Conservation (phyloP, 768 basidiomycete species). For the Boletus barrowsii region DNA sequence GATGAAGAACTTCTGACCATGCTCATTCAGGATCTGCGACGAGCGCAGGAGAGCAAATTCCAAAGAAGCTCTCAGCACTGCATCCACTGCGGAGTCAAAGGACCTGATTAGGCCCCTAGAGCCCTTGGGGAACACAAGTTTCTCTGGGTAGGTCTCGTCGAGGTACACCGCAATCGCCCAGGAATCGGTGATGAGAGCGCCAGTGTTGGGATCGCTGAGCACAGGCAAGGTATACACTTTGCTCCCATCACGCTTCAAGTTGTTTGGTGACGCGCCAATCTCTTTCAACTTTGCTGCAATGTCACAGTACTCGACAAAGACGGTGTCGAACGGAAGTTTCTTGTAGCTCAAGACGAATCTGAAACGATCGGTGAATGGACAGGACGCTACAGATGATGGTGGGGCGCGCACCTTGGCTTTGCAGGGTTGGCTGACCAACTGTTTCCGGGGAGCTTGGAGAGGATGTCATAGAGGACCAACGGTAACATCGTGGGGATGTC, state of each 20-base stretch:
- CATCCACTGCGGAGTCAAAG: slow-evolving; percentile 8
- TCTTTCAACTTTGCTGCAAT: slow-evolving; percentile 24
- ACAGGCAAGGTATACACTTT: slow-evolving; percentile 32
- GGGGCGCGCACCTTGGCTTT: slow-evolving; percentile 32
- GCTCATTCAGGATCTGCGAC: slow-evolving; percentile 29
- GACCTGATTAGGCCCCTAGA: slow-evolving; percentile 22
- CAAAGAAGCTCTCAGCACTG: neutral
- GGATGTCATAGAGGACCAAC: slow-evolving; percentile 37
- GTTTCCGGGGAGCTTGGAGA: slow-evolving; percentile 29
- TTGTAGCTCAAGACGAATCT: slow-evolving; percentile 34
- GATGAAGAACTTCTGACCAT: slow-evolving; percentile 38
- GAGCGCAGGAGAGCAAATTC: slow-evolving; percentile 21
- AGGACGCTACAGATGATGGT: neutral
- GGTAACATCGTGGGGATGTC: slow-evolving; percentile 19
- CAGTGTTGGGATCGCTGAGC: slow-evolving; percentile 32
- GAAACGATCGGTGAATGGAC: neutral
- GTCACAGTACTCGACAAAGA: slow-evolving; percentile 35
- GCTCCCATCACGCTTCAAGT: slow-evolving; percentile 12
- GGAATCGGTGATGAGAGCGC: slow-evolving; percentile 29
- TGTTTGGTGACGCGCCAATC: slow-evolving; percentile 26
- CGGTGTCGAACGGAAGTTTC: slow-evolving; percentile 31
- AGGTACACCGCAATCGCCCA: slow-evolving; percentile 35
- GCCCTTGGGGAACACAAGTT: slow-evolving; percentile 23
- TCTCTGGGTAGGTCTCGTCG: slow-evolving; percentile 34
- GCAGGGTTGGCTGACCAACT: slow-evolving; percentile 38